Percentiles rank a stretch among this genome's conserved stretches.
Conservation (phyloP, 352 stramenopile species). For the Phytophthora syringae region DNA sequence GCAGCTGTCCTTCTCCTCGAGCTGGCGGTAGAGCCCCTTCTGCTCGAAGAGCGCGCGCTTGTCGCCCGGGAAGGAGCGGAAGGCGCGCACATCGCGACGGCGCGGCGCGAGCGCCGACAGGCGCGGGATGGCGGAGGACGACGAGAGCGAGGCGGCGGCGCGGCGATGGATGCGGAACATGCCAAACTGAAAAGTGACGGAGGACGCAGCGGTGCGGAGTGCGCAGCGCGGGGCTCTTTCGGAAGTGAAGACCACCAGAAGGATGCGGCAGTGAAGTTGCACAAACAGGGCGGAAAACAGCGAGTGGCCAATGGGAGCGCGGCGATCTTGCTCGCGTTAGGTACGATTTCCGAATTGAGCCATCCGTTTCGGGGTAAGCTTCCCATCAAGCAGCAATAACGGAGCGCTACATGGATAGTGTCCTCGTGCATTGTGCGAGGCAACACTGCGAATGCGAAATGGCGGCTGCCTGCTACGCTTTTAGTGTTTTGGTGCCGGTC, state of each 20-base stretch:
- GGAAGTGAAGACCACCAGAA: conserved; percentile 31
- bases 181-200: conserved; percentile 26
- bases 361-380: neutral
- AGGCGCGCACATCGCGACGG: conserved; percentile 35
- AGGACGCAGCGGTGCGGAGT: conserved; percentile 17
- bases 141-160: conserved; percentile 27
- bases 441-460: too few relatives aligned
- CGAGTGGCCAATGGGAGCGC: conserved; percentile 10
- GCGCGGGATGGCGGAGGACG: conserved; percentile 23
- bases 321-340: conserved; percentile 5
- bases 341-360: neutral
- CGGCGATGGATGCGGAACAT: conserved; percentile 63
- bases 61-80: conserved; percentile 56
- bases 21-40: conserved; percentile 63
- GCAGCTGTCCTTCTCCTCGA: conserved; percentile 82
- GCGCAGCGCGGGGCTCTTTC: conserved; percentile 31
- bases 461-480: too few relatives aligned
- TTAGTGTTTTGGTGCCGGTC: too few relatives aligned
- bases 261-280: conserved; percentile 22
- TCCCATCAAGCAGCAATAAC: too few relatives aligned
- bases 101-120: conserved; percentile 16
- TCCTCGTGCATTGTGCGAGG: too few relatives aligned
- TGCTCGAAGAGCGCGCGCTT: conserved; percentile 65
- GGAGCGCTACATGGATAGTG: too few relatives aligned
- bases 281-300: conserved; percentile 5